phyloP scores from a whole-genome alignment of 768 basidiomycete species.

The Naganishia vaughanmartiniae region DNA sequence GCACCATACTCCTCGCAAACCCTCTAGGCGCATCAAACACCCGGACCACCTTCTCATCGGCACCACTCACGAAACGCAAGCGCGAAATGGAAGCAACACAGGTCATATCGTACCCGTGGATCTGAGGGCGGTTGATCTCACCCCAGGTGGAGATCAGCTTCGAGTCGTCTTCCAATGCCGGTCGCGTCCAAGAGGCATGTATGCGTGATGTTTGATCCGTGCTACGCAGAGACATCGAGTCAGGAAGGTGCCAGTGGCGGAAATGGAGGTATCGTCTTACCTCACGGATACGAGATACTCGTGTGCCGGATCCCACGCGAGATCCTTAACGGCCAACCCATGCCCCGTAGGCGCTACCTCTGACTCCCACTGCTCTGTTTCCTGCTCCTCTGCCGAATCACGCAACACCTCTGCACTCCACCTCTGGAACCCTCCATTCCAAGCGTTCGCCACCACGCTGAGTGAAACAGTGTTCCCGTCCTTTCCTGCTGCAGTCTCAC shows the following conservation, averaged over 20 bases:
- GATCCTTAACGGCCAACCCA: conserved; percentile 69
- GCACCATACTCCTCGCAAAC: conserved; percentile 68
- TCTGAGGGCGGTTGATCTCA: conserved; percentile 86
- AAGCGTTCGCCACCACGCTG: conserved; percentile 80
- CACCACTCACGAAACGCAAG: conserved; percentile 79
- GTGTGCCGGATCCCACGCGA: conserved; percentile 83
- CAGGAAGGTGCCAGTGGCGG: neutral
- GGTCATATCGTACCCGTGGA: conserved; percentile 92
- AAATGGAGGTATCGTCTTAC: conserved; percentile 55
- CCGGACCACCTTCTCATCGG: conserved; percentile 92
- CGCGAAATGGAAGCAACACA: conserved; percentile 72
- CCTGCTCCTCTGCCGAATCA: conserved; percentile 25
- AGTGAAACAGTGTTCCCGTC: conserved; percentile 41
- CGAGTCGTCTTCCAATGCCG: neutral
- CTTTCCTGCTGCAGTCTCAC: conserved; percentile 42
- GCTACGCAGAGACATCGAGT: conserved; percentile 54
- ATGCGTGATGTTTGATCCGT: conserved; percentile 89
- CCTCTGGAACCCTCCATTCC: conserved; percentile 89
- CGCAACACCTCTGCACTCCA: conserved; percentile 66
- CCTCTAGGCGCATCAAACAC: conserved; percentile 85
- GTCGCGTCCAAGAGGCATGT: conserved; percentile 61
- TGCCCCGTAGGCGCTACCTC: conserved; percentile 81
- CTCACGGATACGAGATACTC: conserved; percentile 81
- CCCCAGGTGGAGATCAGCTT: conserved; percentile 38
- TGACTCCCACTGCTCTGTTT: conserved; percentile 64